Percentiles rank a stretch among this genome's conserved stretches.
These are phyloP conservation scores for Trichoderma lentiforme DNA, from an alignment of 2,329 filamentous ascomycete species.

Conservation along the genomic window DNA sequence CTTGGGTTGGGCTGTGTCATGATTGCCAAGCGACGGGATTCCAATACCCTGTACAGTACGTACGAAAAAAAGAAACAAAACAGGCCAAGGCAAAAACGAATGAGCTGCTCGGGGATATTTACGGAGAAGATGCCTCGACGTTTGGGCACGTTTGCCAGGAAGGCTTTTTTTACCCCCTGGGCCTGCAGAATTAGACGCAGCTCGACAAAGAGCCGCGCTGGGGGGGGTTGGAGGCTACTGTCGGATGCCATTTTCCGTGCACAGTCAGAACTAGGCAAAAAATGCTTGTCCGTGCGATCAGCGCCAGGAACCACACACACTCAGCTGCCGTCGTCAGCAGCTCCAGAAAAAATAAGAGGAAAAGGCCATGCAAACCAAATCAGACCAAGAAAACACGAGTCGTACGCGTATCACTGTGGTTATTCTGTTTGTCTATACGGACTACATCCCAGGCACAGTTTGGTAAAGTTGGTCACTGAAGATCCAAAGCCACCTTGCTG, in stretches of 20 bases:
- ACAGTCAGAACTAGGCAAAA: conserved; percentile 12
- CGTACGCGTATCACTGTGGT: background rate
- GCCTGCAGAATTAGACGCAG: background rate
- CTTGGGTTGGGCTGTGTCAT: background rate
- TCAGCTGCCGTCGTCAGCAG: conserved; percentile 15
- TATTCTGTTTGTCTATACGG: background rate
- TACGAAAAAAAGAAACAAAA: background rate
- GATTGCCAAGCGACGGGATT: background rate
- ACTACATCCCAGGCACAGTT: background rate
- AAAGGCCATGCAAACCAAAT: too few relatives aligned
- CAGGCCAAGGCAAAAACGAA: background rate
- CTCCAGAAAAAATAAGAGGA: conserved; percentile 10
- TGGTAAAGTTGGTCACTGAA: background rate
- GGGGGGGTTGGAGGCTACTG: background rate
- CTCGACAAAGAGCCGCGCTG: background rate
- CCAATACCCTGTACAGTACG: background rate
- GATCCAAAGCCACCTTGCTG: conserved; percentile 1
- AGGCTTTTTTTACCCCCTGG: background rate
- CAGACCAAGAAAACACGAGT: background rate
- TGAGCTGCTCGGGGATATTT: background rate
- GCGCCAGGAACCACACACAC: conserved; percentile 9
- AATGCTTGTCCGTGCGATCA: background rate
- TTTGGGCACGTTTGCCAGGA: background rate
- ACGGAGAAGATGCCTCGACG: background rate
- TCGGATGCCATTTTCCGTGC: background rate